Evolutionary conservation across 202 grass and related monocot genomes (phyloP).

Genomic region (Digitaria exilis): DNA sequence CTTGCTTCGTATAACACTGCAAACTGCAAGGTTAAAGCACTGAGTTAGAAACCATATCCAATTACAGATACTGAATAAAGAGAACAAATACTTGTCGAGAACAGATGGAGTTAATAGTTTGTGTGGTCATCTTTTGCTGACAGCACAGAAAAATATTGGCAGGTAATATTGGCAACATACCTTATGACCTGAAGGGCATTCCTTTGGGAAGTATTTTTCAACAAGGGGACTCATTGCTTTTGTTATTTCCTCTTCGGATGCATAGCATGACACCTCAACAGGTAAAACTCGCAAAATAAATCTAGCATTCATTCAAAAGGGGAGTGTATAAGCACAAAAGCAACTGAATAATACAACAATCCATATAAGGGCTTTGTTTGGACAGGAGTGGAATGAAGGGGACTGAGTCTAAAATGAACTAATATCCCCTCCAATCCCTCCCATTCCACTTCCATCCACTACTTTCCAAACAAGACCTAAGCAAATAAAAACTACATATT

Average conservation of each 20-base stretch:
- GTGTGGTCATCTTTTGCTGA: not conserved
- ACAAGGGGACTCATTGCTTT: slow-evolving; percentile 78
- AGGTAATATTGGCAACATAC: slow-evolving; percentile 44
- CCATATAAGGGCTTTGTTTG: too few relatives aligned
- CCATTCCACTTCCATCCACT: too few relatives aligned
- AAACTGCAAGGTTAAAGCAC: slow-evolving; percentile 62
- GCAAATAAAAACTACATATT: not conserved
- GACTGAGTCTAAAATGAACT: too few relatives aligned
- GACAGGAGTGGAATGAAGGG: too few relatives aligned
- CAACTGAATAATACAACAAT: slow-evolving; percentile 15
- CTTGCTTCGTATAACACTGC: slow-evolving; percentile 93
- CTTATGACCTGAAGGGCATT: slow-evolving; percentile 65
- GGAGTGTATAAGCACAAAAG: slow-evolving; percentile 31
- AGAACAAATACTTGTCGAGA: not conserved
- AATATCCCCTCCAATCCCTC: too few relatives aligned
- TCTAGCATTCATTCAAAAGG: slow-evolving; percentile 50
- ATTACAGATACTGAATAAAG: slow-evolving; percentile 22
- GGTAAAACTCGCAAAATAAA: slow-evolving; percentile 91
- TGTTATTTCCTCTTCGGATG: slow-evolving; percentile 92
- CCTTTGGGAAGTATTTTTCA: slow-evolving; percentile 75
- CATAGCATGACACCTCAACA: slow-evolving; percentile 85
- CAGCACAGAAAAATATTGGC: not conserved
- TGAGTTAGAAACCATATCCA: slow-evolving; percentile 19
- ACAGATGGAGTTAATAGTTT: not conserved
- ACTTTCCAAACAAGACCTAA: too few relatives aligned